A percentile compares a stretch with the other conserved stretches of the same genome.
phyloP scores from a whole-genome alignment of 2,329 filamentous ascomycete genomes.

The Emericellopsis cladophorae region DNA sequence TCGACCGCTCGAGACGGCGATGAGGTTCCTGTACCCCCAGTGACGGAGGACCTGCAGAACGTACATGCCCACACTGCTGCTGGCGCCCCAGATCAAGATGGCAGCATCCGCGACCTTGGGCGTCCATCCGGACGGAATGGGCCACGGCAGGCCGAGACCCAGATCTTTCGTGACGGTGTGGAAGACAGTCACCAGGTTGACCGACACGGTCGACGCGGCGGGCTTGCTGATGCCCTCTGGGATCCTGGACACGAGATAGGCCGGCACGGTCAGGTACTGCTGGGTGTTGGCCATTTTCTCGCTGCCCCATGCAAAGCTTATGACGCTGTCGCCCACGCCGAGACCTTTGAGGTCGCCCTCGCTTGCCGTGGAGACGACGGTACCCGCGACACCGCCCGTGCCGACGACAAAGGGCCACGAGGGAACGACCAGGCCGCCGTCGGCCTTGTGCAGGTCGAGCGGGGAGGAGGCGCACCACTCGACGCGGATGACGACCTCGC shows the following conservation, averaged over 20 bases:
- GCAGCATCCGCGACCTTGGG: conserved; percentile 20
- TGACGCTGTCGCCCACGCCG: conserved; percentile 40
- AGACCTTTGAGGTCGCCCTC: conserved; percentile 23
- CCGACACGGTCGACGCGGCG: conserved; percentile 39
- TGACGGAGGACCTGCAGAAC: conserved; percentile 34
- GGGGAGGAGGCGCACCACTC: conserved; percentile 49
- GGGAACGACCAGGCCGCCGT: conserved; percentile 41
- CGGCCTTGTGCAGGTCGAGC: conserved; percentile 47
- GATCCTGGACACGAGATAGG: conserved; percentile 33
- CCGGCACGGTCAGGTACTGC: conserved; percentile 37
- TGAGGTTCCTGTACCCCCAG: conserved; percentile 38
- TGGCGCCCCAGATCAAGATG: conserved; percentile 39
- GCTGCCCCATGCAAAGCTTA: conserved; percentile 37
- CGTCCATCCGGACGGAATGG: conserved; percentile 27
- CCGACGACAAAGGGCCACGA: conserved; percentile 36
- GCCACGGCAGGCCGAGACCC: conserved; percentile 42
- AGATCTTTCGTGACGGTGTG: conserved; percentile 38
- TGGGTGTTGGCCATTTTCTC: conserved; percentile 39
- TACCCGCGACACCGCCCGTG: conserved; percentile 35
- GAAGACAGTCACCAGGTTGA: conserved; percentile 47
- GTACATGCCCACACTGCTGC: conserved; percentile 37
- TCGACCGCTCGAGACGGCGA: conserved; percentile 30
- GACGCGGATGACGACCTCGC: conserved; percentile 40
- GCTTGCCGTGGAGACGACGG: conserved; percentile 33
- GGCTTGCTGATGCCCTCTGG: conserved; percentile 25